These are phyloP conservation scores for Pleurotus giganteus DNA, from an alignment of 768 basidiomycete genomes.

Conservation along the genomic window DNA sequence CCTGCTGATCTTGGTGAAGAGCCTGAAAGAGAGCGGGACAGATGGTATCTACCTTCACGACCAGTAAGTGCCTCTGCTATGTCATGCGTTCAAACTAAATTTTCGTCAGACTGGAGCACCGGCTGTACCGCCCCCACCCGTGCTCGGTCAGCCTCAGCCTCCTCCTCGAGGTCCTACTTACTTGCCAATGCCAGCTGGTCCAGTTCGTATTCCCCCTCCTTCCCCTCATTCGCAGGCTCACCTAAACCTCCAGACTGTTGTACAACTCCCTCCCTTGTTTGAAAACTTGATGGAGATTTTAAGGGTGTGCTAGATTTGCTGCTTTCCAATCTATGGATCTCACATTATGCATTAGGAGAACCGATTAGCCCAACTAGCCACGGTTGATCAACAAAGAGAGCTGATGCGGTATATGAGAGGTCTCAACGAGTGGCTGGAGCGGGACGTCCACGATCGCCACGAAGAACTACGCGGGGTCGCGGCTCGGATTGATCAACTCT, in stretches of 20 bases:
- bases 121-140: constrained; percentile 22
- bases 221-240: constrained; percentile 1
- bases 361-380: constrained; percentile 68
- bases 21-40: constrained; percentile 5
- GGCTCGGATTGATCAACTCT: constrained; percentile 54
- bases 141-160: constrained; percentile 22
- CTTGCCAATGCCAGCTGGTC: constrained; percentile 49
- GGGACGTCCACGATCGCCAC: constrained; percentile 78
- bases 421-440: constrained; percentile 76
- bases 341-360: constrained; percentile 54
- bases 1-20: constrained; percentile 23
- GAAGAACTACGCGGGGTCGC: constrained; percentile 66
- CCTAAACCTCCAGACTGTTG: constrained; percentile 47
- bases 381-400: constrained; percentile 77
- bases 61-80: background rate
- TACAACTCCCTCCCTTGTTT: constrained; percentile 61
- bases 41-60: constrained; percentile 32
- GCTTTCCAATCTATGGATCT: background rate
- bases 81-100: background rate
- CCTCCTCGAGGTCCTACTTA: constrained; percentile 29
- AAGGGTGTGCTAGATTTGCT: constrained; percentile 40
- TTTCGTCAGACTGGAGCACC: constrained; percentile 17
- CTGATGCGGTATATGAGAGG: constrained; percentile 76
- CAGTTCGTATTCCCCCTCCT: constrained; percentile 37
- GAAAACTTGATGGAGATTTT: constrained; percentile 70